Base-by-base conservation (phyloP, 2,329 filamentous ascomycete species). In the Penicillium capsulatum region DNA sequence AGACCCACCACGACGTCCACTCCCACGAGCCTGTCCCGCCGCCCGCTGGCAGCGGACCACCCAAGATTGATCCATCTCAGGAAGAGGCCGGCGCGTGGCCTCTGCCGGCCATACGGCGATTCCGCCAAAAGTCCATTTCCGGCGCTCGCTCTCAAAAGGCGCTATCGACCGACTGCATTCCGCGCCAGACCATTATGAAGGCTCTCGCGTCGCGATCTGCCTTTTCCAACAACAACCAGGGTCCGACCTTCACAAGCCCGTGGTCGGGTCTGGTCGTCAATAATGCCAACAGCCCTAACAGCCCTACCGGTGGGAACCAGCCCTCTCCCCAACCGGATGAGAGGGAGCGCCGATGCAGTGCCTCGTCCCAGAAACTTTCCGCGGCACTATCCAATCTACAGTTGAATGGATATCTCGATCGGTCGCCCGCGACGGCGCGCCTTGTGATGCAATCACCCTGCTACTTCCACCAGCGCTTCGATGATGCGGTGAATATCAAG, bases 381-480 rank as follows among this genome's bases (percentile, higher is more conserved):
- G 67, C 73, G 6, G 74, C 75, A n/a, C 62, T 79, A 17, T 71
- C 74, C 13, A 73, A 70, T 45, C 61, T 80, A 27, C 72, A 74
- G 40, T 44, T 72, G 22, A 52, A 63, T 8, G 46, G 51, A 3
- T 61, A 63, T 63, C 45, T 72, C 54, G 60, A 76, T 57, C 49
- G 72, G 55, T 59, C 64, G 10, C 61, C 67, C 37, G 67, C 61
- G 13, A 63, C 67, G 11, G 63, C 68, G 6, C 61, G 76, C 11
- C 75, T 90, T 51, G 77, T 84, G 7, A 71, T 97, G 37, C 84
- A 91, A 55, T 96, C 90, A 31, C 92, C 92, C 10, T 98, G 92
- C 71, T 98, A 94, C 70, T 97, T 95, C 70, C 92, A 98, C 69
- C 86, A 94, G 68, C 81, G 91, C 47, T 98, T 98, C 60, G 92